Conservation (phyloP, 2,329 filamentous ascomycete genomes). For the Fusarium chaquense region DNA sequence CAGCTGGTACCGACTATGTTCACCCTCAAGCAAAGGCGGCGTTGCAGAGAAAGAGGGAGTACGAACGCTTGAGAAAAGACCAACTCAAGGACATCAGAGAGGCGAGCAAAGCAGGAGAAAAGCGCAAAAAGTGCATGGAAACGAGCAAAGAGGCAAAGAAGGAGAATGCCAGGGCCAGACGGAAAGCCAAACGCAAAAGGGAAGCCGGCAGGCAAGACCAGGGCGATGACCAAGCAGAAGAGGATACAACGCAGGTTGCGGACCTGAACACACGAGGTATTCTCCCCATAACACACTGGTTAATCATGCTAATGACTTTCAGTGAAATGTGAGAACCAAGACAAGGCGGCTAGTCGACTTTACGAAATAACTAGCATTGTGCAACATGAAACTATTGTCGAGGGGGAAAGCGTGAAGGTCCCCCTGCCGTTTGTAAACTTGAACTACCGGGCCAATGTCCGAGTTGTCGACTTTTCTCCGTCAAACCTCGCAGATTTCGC, state of each 20-base stretch:
- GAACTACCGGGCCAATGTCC: constrained; percentile 76
- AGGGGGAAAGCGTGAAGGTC: constrained; percentile 53
- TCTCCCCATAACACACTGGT: constrained; percentile 1
- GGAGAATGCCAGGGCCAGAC: constrained; percentile 45
- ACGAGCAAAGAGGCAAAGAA: constrained; percentile 45
- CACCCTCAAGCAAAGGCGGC: constrained; percentile 67
- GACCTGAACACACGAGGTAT: constrained; percentile 52
- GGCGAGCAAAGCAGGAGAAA: constrained; percentile 54
- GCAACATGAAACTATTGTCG: constrained; percentile 58
- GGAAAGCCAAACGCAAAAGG: constrained; percentile 33
- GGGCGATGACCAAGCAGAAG: constrained; percentile 27
- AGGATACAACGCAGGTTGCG: constrained; percentile 44
- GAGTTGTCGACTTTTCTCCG: constrained; percentile 87
- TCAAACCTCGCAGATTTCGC: constrained; percentile 78
- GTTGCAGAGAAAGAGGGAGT: constrained; percentile 72
- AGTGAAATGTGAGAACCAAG: constrained; percentile 62
- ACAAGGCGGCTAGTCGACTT: constrained; percentile 53
- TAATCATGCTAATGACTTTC: constrained; percentile 17
- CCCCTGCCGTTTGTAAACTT: constrained; percentile 79
- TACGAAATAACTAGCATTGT: constrained; percentile 56
- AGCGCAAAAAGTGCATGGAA: constrained; percentile 53
- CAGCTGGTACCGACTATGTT: constrained; percentile 56
- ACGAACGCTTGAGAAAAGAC: constrained; percentile 63
- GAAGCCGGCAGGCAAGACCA: constrained; percentile 17
- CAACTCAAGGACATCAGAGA: constrained; percentile 55